Conservation (phyloP, 2,329 filamentous ascomycete species). For the Sporothrix sp. region DNA sequence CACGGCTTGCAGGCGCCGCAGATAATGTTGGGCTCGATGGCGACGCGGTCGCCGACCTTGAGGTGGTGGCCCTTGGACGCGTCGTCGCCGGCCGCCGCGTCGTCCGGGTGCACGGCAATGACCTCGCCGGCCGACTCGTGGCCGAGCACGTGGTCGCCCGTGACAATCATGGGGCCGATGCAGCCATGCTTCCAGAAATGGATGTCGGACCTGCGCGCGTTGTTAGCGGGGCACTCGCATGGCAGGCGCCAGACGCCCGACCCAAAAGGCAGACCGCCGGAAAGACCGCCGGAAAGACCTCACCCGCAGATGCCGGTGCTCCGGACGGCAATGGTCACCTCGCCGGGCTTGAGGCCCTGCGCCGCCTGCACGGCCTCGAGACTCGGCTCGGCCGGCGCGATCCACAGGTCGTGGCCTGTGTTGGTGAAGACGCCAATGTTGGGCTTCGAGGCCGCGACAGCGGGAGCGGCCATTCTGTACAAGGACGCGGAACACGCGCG, state of each 20-base stretch:
- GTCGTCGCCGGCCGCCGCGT: slow-evolving; percentile 24
- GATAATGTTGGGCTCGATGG: slow-evolving; percentile 88
- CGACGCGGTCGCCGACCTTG: slow-evolving; percentile 80
- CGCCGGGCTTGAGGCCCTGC: slow-evolving; percentile 61
- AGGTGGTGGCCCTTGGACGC: slow-evolving; percentile 57
- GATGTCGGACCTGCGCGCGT: slow-evolving; percentile 70
- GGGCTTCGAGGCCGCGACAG: slow-evolving; percentile 51
- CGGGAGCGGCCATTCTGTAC: slow-evolving; percentile 2
- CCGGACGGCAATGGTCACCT: slow-evolving; percentile 81
- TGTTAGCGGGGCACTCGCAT: too few relatives aligned
- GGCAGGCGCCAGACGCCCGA: too few relatives aligned
- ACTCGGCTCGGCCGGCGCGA: slow-evolving; percentile 66
- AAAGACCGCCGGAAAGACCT: slow-evolving; percentile 17
- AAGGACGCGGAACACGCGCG: background rate
- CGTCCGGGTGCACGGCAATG: slow-evolving; percentile 58
- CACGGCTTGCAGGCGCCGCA: slow-evolving; percentile 87
- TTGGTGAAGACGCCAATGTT: slow-evolving; percentile 98
- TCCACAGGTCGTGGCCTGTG: slow-evolving; percentile 83
- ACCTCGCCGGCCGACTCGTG: slow-evolving; percentile 86
- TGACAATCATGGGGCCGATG: slow-evolving; percentile 93
- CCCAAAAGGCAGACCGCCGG: background rate
- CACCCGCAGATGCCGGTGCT: slow-evolving; percentile 95
- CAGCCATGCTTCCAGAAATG: slow-evolving; percentile 96
- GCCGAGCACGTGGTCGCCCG: slow-evolving; percentile 79
- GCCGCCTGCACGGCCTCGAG: slow-evolving; percentile 62